Percentiles rank a stretch among this genome's conserved stretches.
Conservation (phyloP, 2,329 filamentous ascomycete genomes). For the Fusarium tuaranense region DNA sequence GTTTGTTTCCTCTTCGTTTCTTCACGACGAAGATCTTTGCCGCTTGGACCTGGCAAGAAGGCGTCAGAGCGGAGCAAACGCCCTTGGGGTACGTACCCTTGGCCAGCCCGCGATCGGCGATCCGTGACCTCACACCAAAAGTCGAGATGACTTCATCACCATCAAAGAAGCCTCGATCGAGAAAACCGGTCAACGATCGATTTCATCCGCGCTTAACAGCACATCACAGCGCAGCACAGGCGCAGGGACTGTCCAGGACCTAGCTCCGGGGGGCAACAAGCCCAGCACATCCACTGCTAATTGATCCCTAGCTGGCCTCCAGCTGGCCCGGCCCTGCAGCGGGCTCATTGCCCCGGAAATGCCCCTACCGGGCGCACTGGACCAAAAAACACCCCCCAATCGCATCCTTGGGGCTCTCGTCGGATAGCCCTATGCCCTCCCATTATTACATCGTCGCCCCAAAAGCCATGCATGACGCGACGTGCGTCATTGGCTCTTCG, state of each 20-base stretch:
- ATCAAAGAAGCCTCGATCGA: constrained; percentile 32
- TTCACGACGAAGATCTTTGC: constrained; percentile 5
- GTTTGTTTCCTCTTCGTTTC: not conserved
- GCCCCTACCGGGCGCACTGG: not conserved
- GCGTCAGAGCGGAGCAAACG: constrained; percentile 34
- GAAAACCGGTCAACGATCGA: constrained; percentile 34
- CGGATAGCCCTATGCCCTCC: constrained; percentile 25
- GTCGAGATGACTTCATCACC: constrained; percentile 44
- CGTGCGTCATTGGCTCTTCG: constrained; percentile 40
- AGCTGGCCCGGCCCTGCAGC: constrained; percentile 12
- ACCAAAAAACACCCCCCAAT: constrained; percentile 6
- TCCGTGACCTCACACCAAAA: constrained; percentile 20
- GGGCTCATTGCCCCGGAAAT: constrained; percentile 9
- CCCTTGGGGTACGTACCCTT: constrained; percentile 25
- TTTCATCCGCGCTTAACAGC: not conserved
- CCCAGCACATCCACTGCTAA: constrained; percentile 8
- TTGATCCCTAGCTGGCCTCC: not conserved
- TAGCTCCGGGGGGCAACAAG: not conserved
- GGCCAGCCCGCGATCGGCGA: constrained; percentile 33
- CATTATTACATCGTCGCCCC: constrained; percentile 12
- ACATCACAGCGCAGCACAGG: not conserved
- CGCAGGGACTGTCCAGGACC: not conserved
- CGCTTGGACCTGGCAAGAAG: not conserved
- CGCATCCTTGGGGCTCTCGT: constrained; percentile 25
- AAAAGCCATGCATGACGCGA: constrained; percentile 42